A percentile compares a stretch with the other conserved stretches of the same genome.
Conservation (phyloP, 257 asterid genomes). For the Solanum piurae region DNA sequence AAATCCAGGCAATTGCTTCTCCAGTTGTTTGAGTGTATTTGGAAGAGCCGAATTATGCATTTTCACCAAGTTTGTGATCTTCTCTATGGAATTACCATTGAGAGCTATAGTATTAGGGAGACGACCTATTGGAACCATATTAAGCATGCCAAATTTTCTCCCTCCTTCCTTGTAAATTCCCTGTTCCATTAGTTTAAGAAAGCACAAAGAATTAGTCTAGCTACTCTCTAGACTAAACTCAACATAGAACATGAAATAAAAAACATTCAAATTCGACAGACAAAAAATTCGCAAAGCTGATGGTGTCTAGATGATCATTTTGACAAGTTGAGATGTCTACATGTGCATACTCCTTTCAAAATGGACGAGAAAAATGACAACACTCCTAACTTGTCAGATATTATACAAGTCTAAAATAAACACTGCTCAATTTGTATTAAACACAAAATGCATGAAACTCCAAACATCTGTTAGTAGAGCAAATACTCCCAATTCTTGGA, state of each 20-base stretch:
- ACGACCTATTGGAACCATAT: conserved; percentile 3
- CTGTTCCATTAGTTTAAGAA: background rate
- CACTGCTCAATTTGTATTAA: background rate
- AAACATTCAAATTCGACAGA: background rate
- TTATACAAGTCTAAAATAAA: background rate
- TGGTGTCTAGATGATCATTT: background rate
- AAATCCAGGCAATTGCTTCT: background rate
- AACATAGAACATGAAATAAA: background rate
- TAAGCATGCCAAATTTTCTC: conserved; percentile 18
- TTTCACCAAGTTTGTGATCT: background rate
- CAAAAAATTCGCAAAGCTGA: background rate
- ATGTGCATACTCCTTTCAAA: background rate
- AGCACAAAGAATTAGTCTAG: background rate
- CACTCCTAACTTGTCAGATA: background rate
- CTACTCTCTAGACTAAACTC: background rate
- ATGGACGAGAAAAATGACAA: background rate
- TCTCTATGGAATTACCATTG: background rate
- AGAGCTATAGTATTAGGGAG: conserved; percentile 2
- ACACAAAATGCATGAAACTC: background rate
- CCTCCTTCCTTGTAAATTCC: conserved; percentile 14
- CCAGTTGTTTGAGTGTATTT: background rate
- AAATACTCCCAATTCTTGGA: background rate
- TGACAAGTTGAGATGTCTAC: background rate
- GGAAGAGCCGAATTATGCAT: background rate
- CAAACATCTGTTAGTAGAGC: background rate